Percentiles rank a stretch among this genome's conserved stretches.
These are phyloP conservation scores for Penicillium sp. DNA, from an alignment of 2,329 filamentous ascomycete species.

Conservation along the genomic window DNA sequence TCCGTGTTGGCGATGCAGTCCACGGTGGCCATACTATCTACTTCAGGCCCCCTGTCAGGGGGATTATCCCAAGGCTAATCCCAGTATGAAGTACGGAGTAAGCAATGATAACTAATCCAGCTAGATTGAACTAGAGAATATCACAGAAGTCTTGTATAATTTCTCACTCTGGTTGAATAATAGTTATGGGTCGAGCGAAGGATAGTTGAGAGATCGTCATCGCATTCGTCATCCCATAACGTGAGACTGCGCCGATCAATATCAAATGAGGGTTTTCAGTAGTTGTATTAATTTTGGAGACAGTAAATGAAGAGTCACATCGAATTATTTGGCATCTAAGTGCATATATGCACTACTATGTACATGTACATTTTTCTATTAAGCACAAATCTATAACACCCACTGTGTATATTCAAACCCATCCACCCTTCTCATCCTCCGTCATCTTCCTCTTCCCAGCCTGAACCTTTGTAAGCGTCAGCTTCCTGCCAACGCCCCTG, in stretches of 20 bases:
- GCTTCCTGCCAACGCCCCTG: conserved; percentile 8
- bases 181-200: not conserved
- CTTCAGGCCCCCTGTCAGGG: not conserved
- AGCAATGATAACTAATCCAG: not conserved
- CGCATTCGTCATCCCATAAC: not conserved
- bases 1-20: not conserved
- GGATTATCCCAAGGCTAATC: not conserved
- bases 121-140: not conserved
- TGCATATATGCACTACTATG: not conserved
- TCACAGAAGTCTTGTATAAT: not conserved
- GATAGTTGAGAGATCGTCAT: not conserved
- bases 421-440: not conserved
- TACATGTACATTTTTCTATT: not conserved
- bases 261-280: not conserved
- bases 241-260: too few relatives aligned
- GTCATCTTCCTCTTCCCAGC: conserved; percentile 2
- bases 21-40: not conserved
- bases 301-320: not conserved
- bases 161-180: not conserved
- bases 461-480: conserved; percentile 20
- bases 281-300: too few relatives aligned
- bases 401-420: not conserved
- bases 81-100: not conserved
- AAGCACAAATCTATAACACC: not conserved
- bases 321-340: not conserved